A percentile compares a stretch with the other conserved stretches of the same genome.
These are phyloP conservation scores for Phlebiopsis gigantea DNA, from an alignment of 768 basidiomycete genomes.

Conservation along the genomic window DNA sequence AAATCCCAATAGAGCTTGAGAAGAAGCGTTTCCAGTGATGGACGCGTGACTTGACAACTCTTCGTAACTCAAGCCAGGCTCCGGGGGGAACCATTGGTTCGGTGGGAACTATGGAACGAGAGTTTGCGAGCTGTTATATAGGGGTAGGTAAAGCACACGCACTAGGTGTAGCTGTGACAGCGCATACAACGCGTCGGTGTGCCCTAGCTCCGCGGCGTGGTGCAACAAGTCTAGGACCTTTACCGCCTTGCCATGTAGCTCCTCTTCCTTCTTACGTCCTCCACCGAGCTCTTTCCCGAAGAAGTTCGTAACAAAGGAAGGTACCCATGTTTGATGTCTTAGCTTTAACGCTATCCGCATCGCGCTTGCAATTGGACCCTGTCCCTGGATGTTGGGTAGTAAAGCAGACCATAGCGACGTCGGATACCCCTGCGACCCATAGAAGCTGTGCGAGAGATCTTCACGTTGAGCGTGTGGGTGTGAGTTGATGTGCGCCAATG, in stretches of 20 bases:
- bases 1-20: slow-evolving; percentile 83
- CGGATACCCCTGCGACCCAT: slow-evolving; percentile 35
- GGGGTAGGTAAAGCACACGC: slow-evolving; percentile 19
- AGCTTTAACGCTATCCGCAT: slow-evolving; percentile 65
- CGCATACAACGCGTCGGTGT: slow-evolving; percentile 65
- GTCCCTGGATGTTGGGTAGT: slow-evolving; percentile 68
- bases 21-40: slow-evolving; percentile 75
- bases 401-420: slow-evolving; percentile 59
- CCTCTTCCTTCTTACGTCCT: slow-evolving; percentile 57
- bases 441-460: slow-evolving; percentile 39
- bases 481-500: slow-evolving; percentile 60
- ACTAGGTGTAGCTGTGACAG: slow-evolving; percentile 67
- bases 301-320: slow-evolving; percentile 37
- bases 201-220: slow-evolving; percentile 76
- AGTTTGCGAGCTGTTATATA: background rate
- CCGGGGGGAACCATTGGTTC: slow-evolving; percentile 54
- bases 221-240: slow-evolving; percentile 79
- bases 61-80: slow-evolving; percentile 60
- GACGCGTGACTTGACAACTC: slow-evolving; percentile 59
- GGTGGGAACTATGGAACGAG: slow-evolving; percentile 58
- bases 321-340: slow-evolving; percentile 51
- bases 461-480: slow-evolving; percentile 51
- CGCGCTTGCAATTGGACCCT: slow-evolving; percentile 68
- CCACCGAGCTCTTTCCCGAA: slow-evolving; percentile 32
- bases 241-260: slow-evolving; percentile 63